Base-by-base conservation (phyloP, 75 land plant genomes). In the Azolla pinnata region DNA sequence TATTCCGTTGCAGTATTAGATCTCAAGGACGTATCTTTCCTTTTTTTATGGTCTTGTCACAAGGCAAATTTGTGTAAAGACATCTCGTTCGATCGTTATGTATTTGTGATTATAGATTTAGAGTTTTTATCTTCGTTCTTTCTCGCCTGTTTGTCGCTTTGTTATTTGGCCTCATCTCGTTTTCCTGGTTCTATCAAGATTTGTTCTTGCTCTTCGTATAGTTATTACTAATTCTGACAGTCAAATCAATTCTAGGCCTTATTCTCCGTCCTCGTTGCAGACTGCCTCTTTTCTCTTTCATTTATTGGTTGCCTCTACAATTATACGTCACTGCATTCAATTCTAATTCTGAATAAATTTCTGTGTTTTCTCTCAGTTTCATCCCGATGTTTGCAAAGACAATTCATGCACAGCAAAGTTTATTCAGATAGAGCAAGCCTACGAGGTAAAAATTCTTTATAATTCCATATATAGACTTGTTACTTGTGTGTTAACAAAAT, bases 311-410 rank as follows among this genome's bases (percentile, higher is more conserved):
- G 1, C 35, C 25, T 23, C 40, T 64, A 34, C 7, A 12, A 30
- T 55, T 55, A 3, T 21, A 24, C 28, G 24, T 23, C 32, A 33
- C 4, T 25, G 25, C 31, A 63, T 64, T n/a, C n/a, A n/a, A n/a
- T n/a, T n/a, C n/a, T n/a, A n/a, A n/a, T n/a, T n/a, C n/a, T n/a
- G n/a, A n/a, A n/a, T n/a, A n/a, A n/a, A n/a, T n/a, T n/a, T n/a
- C n/a, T n/a, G n/a, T n/a, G n/a, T 4, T 18, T 46, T 46, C 2
- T 3, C 21, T 12, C 84, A 87, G 85, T 84, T 76, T 70, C 93
- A 88, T 73, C 93, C 85, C 2, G 88, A 88, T 60, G 88, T 88
- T 0, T 84, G 86, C 62, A 75, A 69, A 57, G 95, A 81, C 44
- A 72, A 61, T 48, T 69, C 79, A 62, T 79, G 95, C 60, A 59